Evolutionary conservation across 352 stramenopile genomes (phyloP), one percentile per base, ranked within the genome.

Genomic region (Pythium pectinolyticum): DNA sequence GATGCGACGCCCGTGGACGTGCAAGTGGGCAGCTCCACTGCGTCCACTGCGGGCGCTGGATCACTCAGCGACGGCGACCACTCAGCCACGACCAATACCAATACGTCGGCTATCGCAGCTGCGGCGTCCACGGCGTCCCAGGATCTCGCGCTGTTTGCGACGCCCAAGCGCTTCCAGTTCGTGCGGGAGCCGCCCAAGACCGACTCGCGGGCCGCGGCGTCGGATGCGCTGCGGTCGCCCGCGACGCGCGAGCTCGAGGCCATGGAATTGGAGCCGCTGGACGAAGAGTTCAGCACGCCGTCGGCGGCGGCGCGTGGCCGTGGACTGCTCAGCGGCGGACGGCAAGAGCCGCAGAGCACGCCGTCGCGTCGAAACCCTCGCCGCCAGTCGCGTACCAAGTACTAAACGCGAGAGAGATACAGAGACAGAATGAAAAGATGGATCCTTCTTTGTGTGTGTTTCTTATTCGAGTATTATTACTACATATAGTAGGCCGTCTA

Each of bases 281-380:
- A 92, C 61, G 84, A 92, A 56, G 84, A 92, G 66, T 92, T 92
- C 70, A 89, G 79, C 69, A 91, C 84, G 50, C 80, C 80, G 19
- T 77, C 87, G 34, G 80, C 66, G 34, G 80, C 66, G 5, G 40
- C 40, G 25, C 40, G 40, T 22, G 28, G 17, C n/a, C 40, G 40
- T 46, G 31, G 43, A 65, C 79, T 32, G 82, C 76, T 54, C 75
- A 69, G n/a, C 65, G 75, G 15, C 48, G 28, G 27, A 10, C 52
- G 53, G 51, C 90, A 82, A 66, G 80, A 90, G 59, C 67, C 78
- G n/a, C 71, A 72, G 40, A 88, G 73, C 51, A 74, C 73, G 15
- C 82, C 85, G 0, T 78, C 86, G 40, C 85, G 85, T 56, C 83
- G 85, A 57, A 94, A 94, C 58, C 85, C 85, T 30, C 74, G 82